Conservation (phyloP, 345 rosid genomes). For the Heritiera littoralis region DNA sequence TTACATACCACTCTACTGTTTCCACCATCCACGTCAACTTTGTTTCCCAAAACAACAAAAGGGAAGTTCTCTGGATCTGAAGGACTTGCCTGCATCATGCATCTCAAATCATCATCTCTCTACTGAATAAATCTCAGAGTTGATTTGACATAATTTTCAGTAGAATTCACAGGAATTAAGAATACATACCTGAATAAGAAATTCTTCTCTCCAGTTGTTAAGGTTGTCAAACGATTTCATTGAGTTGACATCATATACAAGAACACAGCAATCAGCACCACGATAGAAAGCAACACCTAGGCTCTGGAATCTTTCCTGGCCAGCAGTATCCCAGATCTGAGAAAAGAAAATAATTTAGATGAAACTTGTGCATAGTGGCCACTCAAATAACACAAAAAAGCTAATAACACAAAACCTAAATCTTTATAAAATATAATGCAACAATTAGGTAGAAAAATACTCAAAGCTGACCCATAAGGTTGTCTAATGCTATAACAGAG, state of each 20-base stretch:
- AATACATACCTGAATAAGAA: constrained; percentile 70
- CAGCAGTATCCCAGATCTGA: constrained; percentile 97
- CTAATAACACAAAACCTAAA: background rate
- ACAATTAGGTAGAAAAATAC: background rate
- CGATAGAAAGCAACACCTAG: constrained; percentile 90
- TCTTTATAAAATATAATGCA: background rate
- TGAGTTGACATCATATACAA: constrained; percentile 89
- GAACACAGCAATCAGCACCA: constrained; percentile 85
- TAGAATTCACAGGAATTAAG: background rate
- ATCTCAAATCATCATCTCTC: constrained; percentile 14
- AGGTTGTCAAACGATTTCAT: constrained; percentile 77
- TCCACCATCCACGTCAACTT: constrained; percentile 88
- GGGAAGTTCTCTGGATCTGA: constrained; percentile 98
- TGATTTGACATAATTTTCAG: constrained; percentile 8
- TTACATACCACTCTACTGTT: constrained; percentile 83
- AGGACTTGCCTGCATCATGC: constrained; percentile 81
- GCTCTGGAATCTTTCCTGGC: constrained; percentile 94
- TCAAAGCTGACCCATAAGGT: background rate
- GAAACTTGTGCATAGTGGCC: background rate
- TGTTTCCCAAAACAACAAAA: constrained; percentile 87
- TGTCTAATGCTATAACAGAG: background rate
- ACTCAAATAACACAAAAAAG: background rate
- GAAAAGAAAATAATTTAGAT: background rate
- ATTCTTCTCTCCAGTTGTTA: constrained; percentile 87
- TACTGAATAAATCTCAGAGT: background rate